Base-by-base conservation (phyloP, 2,329 filamentous ascomycete species). In the Ceratocystis ficicola region DNA sequence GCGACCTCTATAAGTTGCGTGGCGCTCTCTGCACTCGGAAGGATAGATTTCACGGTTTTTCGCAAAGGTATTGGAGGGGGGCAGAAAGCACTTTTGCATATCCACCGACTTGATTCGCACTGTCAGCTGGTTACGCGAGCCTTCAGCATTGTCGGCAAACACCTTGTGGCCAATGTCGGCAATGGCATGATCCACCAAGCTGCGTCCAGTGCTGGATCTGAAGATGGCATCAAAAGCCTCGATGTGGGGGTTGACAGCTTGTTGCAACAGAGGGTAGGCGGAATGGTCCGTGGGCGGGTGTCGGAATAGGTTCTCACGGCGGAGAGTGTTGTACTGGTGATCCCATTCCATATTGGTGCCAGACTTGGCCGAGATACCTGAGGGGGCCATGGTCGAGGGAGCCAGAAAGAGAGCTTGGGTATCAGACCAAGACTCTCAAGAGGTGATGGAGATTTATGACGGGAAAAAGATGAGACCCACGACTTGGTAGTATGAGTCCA, bases 181-280 rank as follows among this genome's bases (percentile, higher is more conserved):
- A 68, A 97, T 75, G 12, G 83, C 91, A 69, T 90, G 86, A 62
- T 88, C 83, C 65, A 99, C 72, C 67, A 85, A 74, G 36, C 64
- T 66, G 22, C 41, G 32, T 60, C 66, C 63, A 8, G 48, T 52
- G 28, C 44, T 68, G n/a, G 64, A 59, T 62, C 36, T 65, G 73
- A 96, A 95, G 61, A 97, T 81, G 64, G 86, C 86, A 79, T 99
- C 96, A 83, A 96, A 99, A 5, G 94, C 94, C 72, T 96, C 87
- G 71, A 97, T 88, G 76, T 99, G 94, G 62, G 94, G 94, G 70
- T 89, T 82, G 68, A 97, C 86, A n/a, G 93, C 89, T 68, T 83
- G 83, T 71, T 92, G 87, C 61, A 99, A 84, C 25, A 88, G 83
- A 15, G 94, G 94, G 73, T 95, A 97, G 67, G 93, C 90, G 8